These are phyloP conservation scores for Saccharomycopsis microspora DNA, from an alignment of 805 yeast genomes.

Conservation along the genomic window DNA sequence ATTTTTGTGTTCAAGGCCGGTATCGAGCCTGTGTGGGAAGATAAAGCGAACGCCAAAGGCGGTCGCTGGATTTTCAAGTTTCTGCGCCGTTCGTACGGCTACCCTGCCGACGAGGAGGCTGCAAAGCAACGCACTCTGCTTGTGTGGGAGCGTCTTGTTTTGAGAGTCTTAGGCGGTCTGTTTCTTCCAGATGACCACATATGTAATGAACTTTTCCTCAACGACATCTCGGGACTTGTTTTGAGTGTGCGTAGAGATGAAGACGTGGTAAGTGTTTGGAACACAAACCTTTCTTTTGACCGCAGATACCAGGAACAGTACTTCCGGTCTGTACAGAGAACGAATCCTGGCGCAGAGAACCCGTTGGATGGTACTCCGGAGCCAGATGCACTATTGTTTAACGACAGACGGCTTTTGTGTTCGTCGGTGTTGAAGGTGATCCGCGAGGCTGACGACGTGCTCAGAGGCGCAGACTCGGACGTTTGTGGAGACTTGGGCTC, in stretches of 20 bases:
- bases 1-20: slow-evolving; percentile 47
- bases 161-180: slow-evolving; percentile 40
- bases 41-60: slow-evolving; percentile 45
- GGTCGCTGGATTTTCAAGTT: slow-evolving; percentile 54
- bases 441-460: slow-evolving; percentile 35
- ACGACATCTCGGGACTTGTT: slow-evolving; percentile 49
- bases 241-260: slow-evolving; percentile 49
- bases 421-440: slow-evolving; percentile 35
- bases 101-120: slow-evolving; percentile 6
- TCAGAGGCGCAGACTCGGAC: slow-evolving; percentile 26
- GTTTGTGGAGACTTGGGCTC: slow-evolving; percentile 24
- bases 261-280: slow-evolving; percentile 53
- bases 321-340: slow-evolving; percentile 4
- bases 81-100: slow-evolving; percentile 22
- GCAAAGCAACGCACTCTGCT: slow-evolving; percentile 23
- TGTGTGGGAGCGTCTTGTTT: slow-evolving; percentile 45
- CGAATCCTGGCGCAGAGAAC: slow-evolving; percentile 1
- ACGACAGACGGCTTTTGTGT: slow-evolving; percentile 33
- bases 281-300: slow-evolving; percentile 32
- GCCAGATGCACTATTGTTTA: slow-evolving; percentile 29
- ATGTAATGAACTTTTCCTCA: slow-evolving; percentile 19
- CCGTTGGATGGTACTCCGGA: slow-evolving; percentile 1
- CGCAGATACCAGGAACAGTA: slow-evolving; percentile 18
- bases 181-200: slow-evolving; percentile 33
- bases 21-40: slow-evolving; percentile 59